These are phyloP conservation scores for Neurospora sp. DNA, from an alignment of 495 filamentous ascomycete species.

Conservation along the genomic window DNA sequence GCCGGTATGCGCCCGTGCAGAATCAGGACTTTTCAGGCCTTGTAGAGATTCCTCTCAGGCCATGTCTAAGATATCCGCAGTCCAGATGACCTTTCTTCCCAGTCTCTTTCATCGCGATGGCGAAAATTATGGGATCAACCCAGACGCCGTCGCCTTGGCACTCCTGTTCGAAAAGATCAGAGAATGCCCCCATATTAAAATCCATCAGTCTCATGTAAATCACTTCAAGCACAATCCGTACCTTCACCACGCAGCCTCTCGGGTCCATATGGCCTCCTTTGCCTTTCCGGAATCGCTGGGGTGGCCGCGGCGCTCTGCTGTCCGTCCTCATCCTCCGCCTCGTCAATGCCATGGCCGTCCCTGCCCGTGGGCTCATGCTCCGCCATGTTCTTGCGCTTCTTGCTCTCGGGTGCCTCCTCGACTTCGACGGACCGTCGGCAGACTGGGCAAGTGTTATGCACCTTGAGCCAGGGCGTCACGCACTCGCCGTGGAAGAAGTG, in stretches of 20 bases:
- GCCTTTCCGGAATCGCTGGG: neutral
- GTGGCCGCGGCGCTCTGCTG: neutral
- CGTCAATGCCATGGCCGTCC: neutral
- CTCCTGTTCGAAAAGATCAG: neutral
- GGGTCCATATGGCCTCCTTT: neutral
- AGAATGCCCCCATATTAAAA: neutral
- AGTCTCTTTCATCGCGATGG: neutral
- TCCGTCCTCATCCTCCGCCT: neutral
- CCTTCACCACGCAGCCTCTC: neutral
- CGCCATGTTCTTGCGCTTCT: neutral
- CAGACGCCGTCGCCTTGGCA: neutral
- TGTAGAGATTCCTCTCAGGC: neutral
- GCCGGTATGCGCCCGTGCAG: neutral
- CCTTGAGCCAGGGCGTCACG: constrained; percentile 63
- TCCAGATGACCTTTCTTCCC: neutral
- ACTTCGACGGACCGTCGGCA: constrained; percentile 63
- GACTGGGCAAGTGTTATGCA: constrained; percentile 82
- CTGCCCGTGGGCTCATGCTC: neutral
- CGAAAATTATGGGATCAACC: neutral
- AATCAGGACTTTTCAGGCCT: neutral
- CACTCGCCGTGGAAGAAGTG: constrained; percentile 84
- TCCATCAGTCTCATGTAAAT: neutral
- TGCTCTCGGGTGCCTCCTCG: neutral
- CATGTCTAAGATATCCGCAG: neutral
- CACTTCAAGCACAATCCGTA: neutral